phyloP scores from a whole-genome alignment of 2,329 filamentous ascomycete genomes.

The Colletotrichum cordylinicola region DNA sequence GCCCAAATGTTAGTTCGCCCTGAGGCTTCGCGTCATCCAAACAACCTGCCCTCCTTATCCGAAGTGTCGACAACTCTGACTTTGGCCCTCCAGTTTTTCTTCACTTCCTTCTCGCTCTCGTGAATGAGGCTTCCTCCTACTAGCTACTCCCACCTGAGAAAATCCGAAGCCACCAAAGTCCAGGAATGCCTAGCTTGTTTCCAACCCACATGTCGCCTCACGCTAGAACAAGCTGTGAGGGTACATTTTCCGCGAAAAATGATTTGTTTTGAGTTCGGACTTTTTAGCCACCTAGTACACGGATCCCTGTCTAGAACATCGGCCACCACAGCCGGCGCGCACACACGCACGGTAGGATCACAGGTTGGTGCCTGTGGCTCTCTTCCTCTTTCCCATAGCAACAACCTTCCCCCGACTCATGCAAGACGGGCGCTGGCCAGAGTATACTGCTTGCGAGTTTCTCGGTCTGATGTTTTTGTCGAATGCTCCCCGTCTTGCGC shows the following conservation, averaged over 20 bases:
- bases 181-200: not conserved
- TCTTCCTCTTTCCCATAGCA: not conserved
- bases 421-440: not conserved
- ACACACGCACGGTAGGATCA: slow-evolving; percentile 4
- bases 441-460: not conserved
- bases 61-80: not conserved
- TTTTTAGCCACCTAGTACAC: not conserved
- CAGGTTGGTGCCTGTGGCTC: not conserved
- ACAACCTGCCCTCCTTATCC: not conserved
- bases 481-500: not conserved
- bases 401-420: not conserved
- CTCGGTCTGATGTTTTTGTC: not conserved
- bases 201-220: not conserved
- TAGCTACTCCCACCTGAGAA: not conserved
- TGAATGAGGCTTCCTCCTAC: not conserved
- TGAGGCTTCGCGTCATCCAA: slow-evolving; percentile 6
- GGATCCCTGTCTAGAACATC: not conserved
- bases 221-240: not conserved
- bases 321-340: not conserved
- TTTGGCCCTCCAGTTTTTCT: not conserved
- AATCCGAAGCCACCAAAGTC: not conserved
- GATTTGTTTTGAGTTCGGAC: not conserved
- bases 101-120: not conserved
- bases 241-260: not conserved
- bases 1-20: not conserved